Conservation (phyloP, 192 early-diverging fungal genomes). For the Coemansia sp. region DNA sequence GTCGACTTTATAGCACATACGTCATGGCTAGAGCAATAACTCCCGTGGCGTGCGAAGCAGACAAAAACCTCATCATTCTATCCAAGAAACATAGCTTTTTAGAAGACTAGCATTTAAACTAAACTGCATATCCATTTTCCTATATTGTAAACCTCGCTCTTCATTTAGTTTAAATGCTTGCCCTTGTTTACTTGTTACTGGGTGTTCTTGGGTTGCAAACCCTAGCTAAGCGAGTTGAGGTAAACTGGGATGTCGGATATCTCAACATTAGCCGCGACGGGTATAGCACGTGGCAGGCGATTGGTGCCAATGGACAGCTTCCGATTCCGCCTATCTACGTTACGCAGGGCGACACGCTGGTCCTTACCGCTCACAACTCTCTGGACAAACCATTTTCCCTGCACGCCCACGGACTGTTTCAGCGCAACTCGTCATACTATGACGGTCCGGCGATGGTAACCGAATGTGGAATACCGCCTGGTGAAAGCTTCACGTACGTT, state of each 20-base stretch:
- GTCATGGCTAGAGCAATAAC: no score
- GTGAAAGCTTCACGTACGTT: slow-evolving; percentile 61
- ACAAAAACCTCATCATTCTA: no score
- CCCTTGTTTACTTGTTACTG: not conserved
- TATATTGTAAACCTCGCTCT: not conserved
- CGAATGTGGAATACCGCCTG: slow-evolving; percentile 73
- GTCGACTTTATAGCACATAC: no score
- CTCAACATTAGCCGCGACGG: slow-evolving; percentile 64
- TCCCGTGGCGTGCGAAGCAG: no score
- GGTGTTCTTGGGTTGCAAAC: not conserved
- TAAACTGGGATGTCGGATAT: slow-evolving; percentile 67
- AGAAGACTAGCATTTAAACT: no score
- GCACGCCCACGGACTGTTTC: slow-evolving; percentile 78
- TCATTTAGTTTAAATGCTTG: not conserved
- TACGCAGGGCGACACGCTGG: slow-evolving; percentile 19
- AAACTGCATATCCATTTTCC: no score
- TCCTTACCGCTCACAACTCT: slow-evolving; percentile 51
- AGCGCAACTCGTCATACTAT: slow-evolving; percentile 61
- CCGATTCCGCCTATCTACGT: slow-evolving; percentile 50
- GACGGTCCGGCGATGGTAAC: slow-evolving; percentile 69
- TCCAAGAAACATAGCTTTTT: no score
- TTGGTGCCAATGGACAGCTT: slow-evolving; percentile 61
- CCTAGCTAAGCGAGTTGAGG: slow-evolving; percentile 13
- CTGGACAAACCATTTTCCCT: slow-evolving; percentile 60
- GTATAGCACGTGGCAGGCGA: slow-evolving; percentile 55